Conservation (phyloP, 768 basidiomycete genomes). For the Kwoniella mangroviensis region DNA sequence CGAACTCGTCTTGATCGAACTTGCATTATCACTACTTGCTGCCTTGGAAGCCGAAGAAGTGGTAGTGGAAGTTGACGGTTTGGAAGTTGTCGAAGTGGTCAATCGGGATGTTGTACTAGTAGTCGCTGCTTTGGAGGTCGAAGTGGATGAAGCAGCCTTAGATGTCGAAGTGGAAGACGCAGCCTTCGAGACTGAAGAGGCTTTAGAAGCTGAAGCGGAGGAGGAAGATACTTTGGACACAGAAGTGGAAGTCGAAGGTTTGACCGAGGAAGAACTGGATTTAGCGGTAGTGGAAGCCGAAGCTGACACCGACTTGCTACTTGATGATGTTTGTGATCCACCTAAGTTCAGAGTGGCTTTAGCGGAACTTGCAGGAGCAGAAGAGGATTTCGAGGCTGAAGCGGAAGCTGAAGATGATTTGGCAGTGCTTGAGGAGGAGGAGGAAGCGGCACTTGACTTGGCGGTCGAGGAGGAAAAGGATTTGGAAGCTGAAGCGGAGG, state of each 20-base stretch:
- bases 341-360: conserved; percentile 12
- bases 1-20: conserved; percentile 12
- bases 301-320: conserved; percentile 2
- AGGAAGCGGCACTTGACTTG: conserved; percentile 17
- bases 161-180: conserved; percentile 20
- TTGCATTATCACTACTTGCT: not conserved
- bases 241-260: not conserved
- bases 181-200: conserved; percentile 21
- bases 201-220: conserved; percentile 20
- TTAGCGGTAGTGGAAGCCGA: conserved; percentile 12
- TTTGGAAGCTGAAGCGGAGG: conserved; percentile 5
- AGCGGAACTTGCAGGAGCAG: not conserved
- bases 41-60: not conserved
- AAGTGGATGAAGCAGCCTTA: conserved; percentile 3
- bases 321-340: not conserved
- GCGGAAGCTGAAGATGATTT: conserved; percentile 21
- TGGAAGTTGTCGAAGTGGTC: conserved; percentile 8
- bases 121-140: not conserved
- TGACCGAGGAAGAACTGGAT: conserved; percentile 3
- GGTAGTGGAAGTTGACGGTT: conserved; percentile 16
- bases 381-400: conserved; percentile 4
- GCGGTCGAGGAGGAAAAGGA: not conserved
- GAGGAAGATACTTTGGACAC: not conserved
- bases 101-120: not conserved
- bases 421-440: conserved; percentile 16